phyloP scores from a whole-genome alignment of 2,329 filamentous ascomycete genomes.

The Pseudogymnoascus sp. region DNA sequence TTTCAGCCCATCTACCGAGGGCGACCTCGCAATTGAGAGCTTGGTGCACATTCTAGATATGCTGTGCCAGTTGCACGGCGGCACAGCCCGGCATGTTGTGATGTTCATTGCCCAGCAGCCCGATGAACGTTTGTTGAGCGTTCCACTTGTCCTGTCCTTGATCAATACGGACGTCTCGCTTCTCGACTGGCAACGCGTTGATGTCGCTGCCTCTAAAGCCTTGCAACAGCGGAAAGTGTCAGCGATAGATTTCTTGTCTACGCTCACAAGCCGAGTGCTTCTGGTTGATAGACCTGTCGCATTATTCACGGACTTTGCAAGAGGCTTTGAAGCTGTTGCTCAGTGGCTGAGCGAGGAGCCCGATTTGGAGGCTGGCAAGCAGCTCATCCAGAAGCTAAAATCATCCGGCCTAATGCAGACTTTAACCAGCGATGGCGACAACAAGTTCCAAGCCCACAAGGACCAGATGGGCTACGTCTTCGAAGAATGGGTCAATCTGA shows the following conservation, averaged over 20 bases:
- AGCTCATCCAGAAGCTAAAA: conserved; percentile 60
- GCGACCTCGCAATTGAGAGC: conserved; percentile 52
- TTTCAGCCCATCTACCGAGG: conserved; percentile 45
- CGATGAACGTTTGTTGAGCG: conserved; percentile 47
- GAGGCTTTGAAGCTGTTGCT: conserved; percentile 73
- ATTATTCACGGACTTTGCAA: conserved; percentile 77
- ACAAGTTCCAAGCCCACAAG: conserved; percentile 52
- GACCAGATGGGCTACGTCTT: conserved; percentile 94
- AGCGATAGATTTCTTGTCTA: conserved; percentile 72
- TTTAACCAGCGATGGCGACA: conserved; percentile 43
- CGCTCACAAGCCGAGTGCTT: conserved; percentile 69
- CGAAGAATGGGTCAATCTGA: conserved; percentile 85
- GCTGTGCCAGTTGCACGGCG: conserved; percentile 49
- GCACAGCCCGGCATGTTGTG: conserved; percentile 46
- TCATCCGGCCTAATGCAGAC: conserved; percentile 49
- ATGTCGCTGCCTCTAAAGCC: conserved; percentile 65
- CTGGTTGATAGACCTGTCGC: conserved; percentile 71
- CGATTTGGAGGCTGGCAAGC: conserved; percentile 55
- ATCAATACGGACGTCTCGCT: conserved; percentile 46
- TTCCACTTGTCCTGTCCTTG: conserved; percentile 51
- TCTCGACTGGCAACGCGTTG: conserved; percentile 57
- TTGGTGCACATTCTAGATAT: conserved; percentile 56
- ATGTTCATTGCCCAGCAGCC: conserved; percentile 51
- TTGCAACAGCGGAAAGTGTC: conserved; percentile 63
- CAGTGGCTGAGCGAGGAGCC: conserved; percentile 72